A percentile compares a stretch with the other conserved stretches of the same genome.
Conservation (phyloP, 2,329 filamentous ascomycete species). For the Scedosporium apiospermum region DNA sequence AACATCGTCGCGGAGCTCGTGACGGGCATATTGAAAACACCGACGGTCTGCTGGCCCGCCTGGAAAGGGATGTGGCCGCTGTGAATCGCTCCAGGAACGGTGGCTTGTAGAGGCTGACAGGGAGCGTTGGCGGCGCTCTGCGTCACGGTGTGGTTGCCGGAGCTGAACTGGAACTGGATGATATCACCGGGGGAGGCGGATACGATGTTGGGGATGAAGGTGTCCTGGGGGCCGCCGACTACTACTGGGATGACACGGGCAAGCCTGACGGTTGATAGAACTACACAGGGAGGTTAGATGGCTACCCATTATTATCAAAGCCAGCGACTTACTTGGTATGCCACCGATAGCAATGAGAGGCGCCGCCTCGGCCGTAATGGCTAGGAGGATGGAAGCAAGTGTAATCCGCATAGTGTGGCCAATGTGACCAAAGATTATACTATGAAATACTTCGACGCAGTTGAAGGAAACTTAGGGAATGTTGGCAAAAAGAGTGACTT, state of each 20-base stretch:
- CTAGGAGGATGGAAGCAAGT: not conserved
- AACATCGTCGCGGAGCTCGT: slow-evolving; percentile 35
- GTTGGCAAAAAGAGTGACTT: not conserved
- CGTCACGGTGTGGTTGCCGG: slow-evolving; percentile 33
- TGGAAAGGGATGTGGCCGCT: slow-evolving; percentile 30
- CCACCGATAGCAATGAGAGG: not conserved
- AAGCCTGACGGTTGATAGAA: not conserved
- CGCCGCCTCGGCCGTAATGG: not conserved
- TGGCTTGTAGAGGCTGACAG: slow-evolving; percentile 27
- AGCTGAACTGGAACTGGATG: slow-evolving; percentile 32
- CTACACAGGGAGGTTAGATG: not conserved
- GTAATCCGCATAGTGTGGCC: not conserved
- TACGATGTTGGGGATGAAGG: slow-evolving; percentile 27
- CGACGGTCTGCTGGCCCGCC: slow-evolving; percentile 25
- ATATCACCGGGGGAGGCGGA: slow-evolving; percentile 25
- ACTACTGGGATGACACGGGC: slow-evolving; percentile 18
- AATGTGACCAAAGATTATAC: not conserved
- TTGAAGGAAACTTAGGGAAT: not conserved
- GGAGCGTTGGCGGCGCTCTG: slow-evolving; percentile 24
- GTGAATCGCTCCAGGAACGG: slow-evolving; percentile 22
- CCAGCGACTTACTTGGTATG: not conserved
- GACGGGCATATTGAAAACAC: slow-evolving; percentile 37
- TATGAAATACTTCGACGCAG: not conserved
- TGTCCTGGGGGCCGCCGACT: slow-evolving; percentile 25
- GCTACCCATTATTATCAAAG: not conserved